phyloP scores from a whole-genome alignment of 495 filamentous ascomycete genomes.

The Diplogelasinospora grovesii region DNA sequence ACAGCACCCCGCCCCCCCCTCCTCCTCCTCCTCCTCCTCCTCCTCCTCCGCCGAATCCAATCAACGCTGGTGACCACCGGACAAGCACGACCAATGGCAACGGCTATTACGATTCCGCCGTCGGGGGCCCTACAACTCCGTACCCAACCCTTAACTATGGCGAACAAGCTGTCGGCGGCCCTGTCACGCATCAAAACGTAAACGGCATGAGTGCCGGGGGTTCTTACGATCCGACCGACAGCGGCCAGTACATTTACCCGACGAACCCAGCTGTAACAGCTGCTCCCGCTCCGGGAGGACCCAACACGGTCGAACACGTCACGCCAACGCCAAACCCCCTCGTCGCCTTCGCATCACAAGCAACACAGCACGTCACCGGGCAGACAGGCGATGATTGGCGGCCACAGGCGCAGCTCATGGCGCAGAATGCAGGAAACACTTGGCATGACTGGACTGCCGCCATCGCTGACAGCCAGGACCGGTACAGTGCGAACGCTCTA shows the following conservation, averaged over 20 bases:
- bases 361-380: conserved; percentile 25
- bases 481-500: conserved; percentile 37
- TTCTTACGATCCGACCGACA: conserved; percentile 12
- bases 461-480: conserved; percentile 39
- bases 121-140: conserved; percentile 7
- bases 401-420: conserved; percentile 16
- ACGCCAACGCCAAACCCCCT: conserved; percentile 19
- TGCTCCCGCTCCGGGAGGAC: conserved; percentile 4
- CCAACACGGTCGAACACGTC: conserved; percentile 7
- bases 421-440: conserved; percentile 23
- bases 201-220: conserved; percentile 9
- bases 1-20: not conserved
- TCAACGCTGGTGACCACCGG: conserved; percentile 14
- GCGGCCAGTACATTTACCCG: conserved; percentile 18
- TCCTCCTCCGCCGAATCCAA: not conserved
- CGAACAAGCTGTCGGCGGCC: conserved; percentile 5
- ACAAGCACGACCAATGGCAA: conserved; percentile 16
- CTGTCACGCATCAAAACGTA: conserved; percentile 18
- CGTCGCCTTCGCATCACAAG: conserved; percentile 29
- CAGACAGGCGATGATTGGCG: conserved; percentile 24
- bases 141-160: conserved; percentile 19
- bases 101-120: conserved; percentile 17
- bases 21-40: not conserved
- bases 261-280: conserved; percentile 9
- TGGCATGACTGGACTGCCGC: conserved; percentile 45